Percentiles rank a stretch among this genome's conserved stretches.
phyloP scores from a whole-genome alignment of 2,329 filamentous ascomycete genomes.

The Nakataea oryzae region DNA sequence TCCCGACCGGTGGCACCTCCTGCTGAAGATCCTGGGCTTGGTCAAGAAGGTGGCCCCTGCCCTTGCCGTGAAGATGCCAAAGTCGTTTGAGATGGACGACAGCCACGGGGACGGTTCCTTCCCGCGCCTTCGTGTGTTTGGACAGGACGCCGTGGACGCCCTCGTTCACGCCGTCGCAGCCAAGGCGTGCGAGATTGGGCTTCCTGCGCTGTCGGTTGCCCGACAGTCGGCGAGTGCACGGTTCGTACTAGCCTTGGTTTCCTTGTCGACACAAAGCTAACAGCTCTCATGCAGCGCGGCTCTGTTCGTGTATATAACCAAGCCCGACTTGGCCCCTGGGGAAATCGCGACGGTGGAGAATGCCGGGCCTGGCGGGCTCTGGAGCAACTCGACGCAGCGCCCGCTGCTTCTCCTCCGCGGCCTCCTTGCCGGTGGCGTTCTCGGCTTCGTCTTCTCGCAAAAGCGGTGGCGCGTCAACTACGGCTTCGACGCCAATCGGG shows the following conservation, averaged over 20 bases:
- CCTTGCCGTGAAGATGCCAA: slow-evolving; percentile 20
- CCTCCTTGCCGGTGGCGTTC: slow-evolving; percentile 42
- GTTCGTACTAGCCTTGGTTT: slow-evolving; percentile 23
- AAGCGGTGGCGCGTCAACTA: slow-evolving; percentile 60
- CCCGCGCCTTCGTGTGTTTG: slow-evolving; percentile 37
- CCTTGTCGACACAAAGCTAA: slow-evolving; percentile 15
- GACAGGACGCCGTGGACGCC: slow-evolving; percentile 14
- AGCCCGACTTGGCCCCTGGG: slow-evolving; percentile 15
- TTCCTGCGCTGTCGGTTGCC: neutral
- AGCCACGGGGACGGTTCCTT: slow-evolving; percentile 23
- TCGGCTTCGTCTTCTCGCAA: slow-evolving; percentile 38
- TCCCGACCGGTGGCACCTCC: slow-evolving; percentile 43
- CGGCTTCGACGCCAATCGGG: slow-evolving; percentile 35
- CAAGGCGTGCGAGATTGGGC: neutral
- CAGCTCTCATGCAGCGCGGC: slow-evolving; percentile 22
- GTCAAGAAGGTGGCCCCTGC: slow-evolving; percentile 18
- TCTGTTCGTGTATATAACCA: slow-evolving; percentile 26
- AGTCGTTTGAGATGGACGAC: slow-evolving; percentile 19
- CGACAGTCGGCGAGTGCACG: slow-evolving; percentile 41
- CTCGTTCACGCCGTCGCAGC: slow-evolving; percentile 15
- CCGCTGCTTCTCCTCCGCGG: slow-evolving; percentile 39
- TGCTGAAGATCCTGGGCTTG: slow-evolving; percentile 40
- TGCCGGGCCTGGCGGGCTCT: slow-evolving; percentile 22
- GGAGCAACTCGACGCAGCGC: slow-evolving; percentile 16
- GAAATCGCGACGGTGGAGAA: slow-evolving; percentile 23